Evolutionary conservation across 2,329 filamentous ascomycete genomes (phyloP).

Genomic region (Sclerotinia glacialis): DNA sequence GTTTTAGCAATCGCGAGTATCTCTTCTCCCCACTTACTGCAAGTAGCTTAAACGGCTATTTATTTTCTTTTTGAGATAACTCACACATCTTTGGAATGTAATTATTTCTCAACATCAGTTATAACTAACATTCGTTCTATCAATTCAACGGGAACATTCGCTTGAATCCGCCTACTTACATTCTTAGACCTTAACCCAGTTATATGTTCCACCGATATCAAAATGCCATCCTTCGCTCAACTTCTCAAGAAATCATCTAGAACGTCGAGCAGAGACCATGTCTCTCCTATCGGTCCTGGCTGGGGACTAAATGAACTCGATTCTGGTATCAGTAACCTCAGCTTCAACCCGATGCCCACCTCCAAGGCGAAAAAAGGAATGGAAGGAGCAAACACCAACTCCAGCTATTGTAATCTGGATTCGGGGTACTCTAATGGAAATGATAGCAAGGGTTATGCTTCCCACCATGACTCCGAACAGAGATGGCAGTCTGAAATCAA

Average conservation of each 20-base stretch:
- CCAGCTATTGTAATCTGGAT: neutral
- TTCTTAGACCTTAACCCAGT: neutral
- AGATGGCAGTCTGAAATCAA: neutral
- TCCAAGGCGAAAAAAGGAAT: neutral
- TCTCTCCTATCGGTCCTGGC: neutral
- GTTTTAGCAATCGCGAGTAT: neutral
- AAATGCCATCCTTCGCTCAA: neutral
- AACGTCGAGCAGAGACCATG: neutral
- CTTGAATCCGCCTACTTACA: neutral
- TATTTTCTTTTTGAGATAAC: neutral
- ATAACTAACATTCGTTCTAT: neutral
- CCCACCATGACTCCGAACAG: neutral
- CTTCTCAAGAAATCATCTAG: neutral
- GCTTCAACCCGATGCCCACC: no score
- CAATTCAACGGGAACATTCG: neutral
- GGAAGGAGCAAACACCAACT: neutral
- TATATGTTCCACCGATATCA: neutral
- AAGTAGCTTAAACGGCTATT: neutral
- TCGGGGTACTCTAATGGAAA: neutral
- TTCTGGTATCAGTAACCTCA: neutral
- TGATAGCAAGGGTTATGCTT: neutral
- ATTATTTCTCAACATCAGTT: neutral
- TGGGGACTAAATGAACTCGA: neutral
- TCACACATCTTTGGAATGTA: neutral
- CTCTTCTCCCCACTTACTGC: neutral